phyloP scores from a whole-genome alignment of 2,329 filamentous ascomycete species.

The Botryotinia calthae region DNA sequence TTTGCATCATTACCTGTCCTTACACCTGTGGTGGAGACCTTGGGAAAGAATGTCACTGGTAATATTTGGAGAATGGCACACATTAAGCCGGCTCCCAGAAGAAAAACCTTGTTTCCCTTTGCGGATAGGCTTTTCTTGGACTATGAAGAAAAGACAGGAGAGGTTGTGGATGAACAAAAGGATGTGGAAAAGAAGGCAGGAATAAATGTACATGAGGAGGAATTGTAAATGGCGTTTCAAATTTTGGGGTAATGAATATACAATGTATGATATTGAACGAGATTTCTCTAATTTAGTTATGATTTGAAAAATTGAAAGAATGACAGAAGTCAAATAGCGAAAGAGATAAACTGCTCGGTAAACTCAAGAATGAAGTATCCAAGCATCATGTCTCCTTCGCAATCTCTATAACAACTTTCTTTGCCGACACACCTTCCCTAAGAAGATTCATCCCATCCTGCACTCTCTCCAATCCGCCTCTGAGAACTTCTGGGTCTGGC shows the following conservation, averaged over 20 bases:
- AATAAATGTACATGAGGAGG: background rate
- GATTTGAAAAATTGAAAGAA: background rate
- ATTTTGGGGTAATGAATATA: background rate
- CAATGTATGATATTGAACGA: background rate
- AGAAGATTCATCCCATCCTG: slow-evolving; percentile 43
- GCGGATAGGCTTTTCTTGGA: slow-evolving; percentile 20
- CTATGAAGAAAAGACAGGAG: background rate
- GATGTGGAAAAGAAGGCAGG: slow-evolving; percentile 11
- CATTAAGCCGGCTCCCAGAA: slow-evolving; percentile 20
- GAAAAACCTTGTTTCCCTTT: slow-evolving; percentile 24
- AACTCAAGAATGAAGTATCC: background rate
- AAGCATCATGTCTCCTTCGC: slow-evolving; percentile 5
- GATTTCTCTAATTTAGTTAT: background rate
- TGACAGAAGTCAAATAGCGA: background rate
- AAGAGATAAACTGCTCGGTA: background rate
- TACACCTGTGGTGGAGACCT: slow-evolving; percentile 32
- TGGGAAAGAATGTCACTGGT: slow-evolving; percentile 28
- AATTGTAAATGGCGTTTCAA: background rate
- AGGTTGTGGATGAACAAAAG: background rate
- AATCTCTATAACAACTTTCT: slow-evolving; percentile 44
- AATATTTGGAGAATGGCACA: slow-evolving; percentile 25
- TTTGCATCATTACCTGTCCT: slow-evolving; percentile 25
- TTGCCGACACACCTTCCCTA: slow-evolving; percentile 43
- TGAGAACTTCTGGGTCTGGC: slow-evolving; percentile 43
- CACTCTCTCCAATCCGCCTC: slow-evolving; percentile 44